These are phyloP conservation scores for Tulasnella sp. DNA, from an alignment of 768 basidiomycete species.

Conservation along the genomic window DNA sequence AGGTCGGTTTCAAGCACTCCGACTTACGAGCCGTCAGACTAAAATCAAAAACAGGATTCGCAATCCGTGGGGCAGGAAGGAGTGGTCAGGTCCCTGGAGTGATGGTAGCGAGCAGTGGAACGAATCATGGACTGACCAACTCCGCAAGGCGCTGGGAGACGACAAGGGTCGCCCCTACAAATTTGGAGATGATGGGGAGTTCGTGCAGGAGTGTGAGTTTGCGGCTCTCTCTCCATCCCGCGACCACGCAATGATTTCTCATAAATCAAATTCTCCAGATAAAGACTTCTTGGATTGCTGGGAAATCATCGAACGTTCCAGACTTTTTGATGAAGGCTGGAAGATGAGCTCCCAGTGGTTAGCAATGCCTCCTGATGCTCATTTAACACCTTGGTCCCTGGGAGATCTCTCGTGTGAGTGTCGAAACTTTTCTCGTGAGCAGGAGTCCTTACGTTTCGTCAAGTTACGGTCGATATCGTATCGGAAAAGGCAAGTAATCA, in stretches of 20 bases:
- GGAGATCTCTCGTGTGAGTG: constrained; percentile 57
- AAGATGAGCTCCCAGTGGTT: constrained; percentile 51
- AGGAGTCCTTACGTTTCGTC: not conserved
- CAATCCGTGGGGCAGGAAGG: constrained; percentile 50
- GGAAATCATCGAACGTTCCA: constrained; percentile 46
- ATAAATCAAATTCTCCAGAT: not conserved
- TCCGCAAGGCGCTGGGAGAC: not conserved
- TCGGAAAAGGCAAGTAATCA: not conserved
- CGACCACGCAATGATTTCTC: not conserved
- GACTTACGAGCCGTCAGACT: not conserved
- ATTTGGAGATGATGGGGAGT: constrained; percentile 26
- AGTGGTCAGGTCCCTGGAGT: constrained; percentile 26
- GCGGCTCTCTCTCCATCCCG: not conserved
- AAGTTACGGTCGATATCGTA: constrained; percentile 49
- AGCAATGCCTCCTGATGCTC: constrained; percentile 43
- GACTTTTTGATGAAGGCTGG: constrained; percentile 51
- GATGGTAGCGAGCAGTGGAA: constrained; percentile 27
- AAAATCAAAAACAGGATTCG: constrained; percentile 45
- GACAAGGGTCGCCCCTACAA: not conserved
- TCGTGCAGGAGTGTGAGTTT: constrained; percentile 16
- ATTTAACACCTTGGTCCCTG: constrained; percentile 50
- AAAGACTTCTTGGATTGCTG: constrained; percentile 38
- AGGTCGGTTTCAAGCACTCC: not conserved
- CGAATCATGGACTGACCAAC: not conserved
- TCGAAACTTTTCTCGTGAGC: not conserved